Percentiles rank a stretch among this genome's conserved stretches.
phyloP scores from a whole-genome alignment of 805 yeast genomes.

The Candida parachauliodes region DNA sequence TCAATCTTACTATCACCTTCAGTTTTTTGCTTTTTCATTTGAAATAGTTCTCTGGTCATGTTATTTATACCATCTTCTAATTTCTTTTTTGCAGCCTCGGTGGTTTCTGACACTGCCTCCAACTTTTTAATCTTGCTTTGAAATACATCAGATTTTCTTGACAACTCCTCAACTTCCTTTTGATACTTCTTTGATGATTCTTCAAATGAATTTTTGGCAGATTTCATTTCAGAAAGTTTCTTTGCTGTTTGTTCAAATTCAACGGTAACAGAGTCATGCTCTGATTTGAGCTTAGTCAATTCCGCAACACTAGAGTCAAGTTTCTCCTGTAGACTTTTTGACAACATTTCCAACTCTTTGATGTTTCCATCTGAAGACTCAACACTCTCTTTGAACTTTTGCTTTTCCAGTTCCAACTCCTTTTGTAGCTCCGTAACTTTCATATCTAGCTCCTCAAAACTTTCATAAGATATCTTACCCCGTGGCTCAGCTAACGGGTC shows the following conservation, averaged over 20 bases:
- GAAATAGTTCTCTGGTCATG: conserved; percentile 80
- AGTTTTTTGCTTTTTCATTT: conserved; percentile 57
- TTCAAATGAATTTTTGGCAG: conserved; percentile 28
- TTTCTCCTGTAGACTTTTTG: conserved; percentile 14
- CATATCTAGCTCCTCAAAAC: conserved; percentile 44
- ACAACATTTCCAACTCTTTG: conserved; percentile 11
- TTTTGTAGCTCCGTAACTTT: conserved; percentile 26
- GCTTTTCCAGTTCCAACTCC: conserved; percentile 20
- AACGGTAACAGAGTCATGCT: conserved; percentile 18
- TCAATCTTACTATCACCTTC: conserved; percentile 43
- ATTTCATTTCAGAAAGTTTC: conserved; percentile 22
- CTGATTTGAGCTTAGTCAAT: conserved; percentile 16
- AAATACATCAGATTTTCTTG: conserved; percentile 21
- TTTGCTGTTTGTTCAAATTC: conserved; percentile 19
- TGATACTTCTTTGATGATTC: conserved; percentile 24
- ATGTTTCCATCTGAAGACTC: conserved; percentile 17
- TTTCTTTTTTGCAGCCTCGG: conserved; percentile 47
- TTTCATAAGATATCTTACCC: conserved; percentile 60
- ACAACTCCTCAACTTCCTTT: conserved; percentile 29
- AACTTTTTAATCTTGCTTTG: conserved; percentile 26
- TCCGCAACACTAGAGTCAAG: conserved; percentile 13
- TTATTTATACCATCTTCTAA: conserved; percentile 88
- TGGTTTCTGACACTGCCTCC: conserved; percentile 25
- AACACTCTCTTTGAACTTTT: conserved; percentile 16
- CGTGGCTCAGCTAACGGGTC: conserved; percentile 75